A percentile compares a stretch with the other conserved stretches of the same genome.
phyloP scores from a whole-genome alignment of 192 early-diverging fungal genomes.

The Coemansia sp. region DNA sequence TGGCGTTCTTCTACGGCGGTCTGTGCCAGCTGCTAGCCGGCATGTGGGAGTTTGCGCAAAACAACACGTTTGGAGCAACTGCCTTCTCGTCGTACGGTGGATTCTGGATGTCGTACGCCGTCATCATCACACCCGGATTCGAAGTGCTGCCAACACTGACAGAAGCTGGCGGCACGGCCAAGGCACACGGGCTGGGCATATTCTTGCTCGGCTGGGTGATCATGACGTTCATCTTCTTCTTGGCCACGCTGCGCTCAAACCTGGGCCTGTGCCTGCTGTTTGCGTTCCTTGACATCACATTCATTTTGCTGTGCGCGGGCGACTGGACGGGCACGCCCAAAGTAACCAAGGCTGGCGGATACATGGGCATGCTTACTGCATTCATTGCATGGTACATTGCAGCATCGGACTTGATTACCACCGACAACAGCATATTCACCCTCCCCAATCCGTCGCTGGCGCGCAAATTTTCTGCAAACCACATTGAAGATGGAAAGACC shows the following conservation, averaged over 20 bases:
- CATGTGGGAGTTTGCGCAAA: slow-evolving; percentile 79
- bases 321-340: slow-evolving; percentile 55
- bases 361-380: slow-evolving; percentile 71
- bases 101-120: slow-evolving; percentile 67
- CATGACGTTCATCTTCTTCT: slow-evolving; percentile 68
- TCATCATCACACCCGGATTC: slow-evolving; percentile 60
- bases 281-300: slow-evolving; percentile 65
- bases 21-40: slow-evolving; percentile 74
- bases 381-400: slow-evolving; percentile 77
- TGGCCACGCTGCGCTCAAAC: slow-evolving; percentile 65
- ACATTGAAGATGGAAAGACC: slow-evolving; percentile 39
- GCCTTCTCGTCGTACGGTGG: slow-evolving; percentile 72
- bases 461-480: not conserved
- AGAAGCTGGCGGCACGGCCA: slow-evolving; percentile 34
- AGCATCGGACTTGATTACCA: slow-evolving; percentile 60
- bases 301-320: slow-evolving; percentile 66
- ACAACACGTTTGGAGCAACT: slow-evolving; percentile 83
- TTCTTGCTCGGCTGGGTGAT: slow-evolving; percentile 68
- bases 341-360: slow-evolving; percentile 65
- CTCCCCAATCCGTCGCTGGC: slow-evolving; percentile 58
- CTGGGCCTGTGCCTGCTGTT: slow-evolving; percentile 65
- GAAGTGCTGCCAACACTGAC: slow-evolving; percentile 46
- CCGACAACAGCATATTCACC: slow-evolving; percentile 56
- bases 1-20: slow-evolving; percentile 76
- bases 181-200: slow-evolving; percentile 58